phyloP scores from a whole-genome alignment of 2,329 filamentous ascomycete species.

The Zalaria sp. region DNA sequence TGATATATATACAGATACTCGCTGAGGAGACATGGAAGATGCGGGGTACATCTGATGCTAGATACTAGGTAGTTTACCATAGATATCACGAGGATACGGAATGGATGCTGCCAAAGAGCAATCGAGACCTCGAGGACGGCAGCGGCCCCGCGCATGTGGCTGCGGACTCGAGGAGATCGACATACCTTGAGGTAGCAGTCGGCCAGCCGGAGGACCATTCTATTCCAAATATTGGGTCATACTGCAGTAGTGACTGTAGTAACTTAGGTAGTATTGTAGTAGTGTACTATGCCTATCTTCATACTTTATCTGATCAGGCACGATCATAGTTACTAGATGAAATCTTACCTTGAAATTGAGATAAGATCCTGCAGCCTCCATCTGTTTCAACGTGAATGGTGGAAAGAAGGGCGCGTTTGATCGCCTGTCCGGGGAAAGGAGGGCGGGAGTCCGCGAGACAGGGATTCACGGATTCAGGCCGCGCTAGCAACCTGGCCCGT shows the following conservation, averaged over 20 bases:
- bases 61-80: too few relatives aligned
- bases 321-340: too few relatives aligned
- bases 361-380: too few relatives aligned
- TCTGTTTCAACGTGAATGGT: background rate
- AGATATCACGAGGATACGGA: background rate
- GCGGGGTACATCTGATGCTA: background rate
- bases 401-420: background rate
- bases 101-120: background rate
- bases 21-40: background rate
- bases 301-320: too few relatives aligned
- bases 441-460: background rate
- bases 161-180: background rate
- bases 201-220: too few relatives aligned
- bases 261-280: too few relatives aligned
- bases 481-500: background rate
- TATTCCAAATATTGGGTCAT: too few relatives aligned
- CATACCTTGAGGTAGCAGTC: too few relatives aligned
- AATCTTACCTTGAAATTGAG: too few relatives aligned
- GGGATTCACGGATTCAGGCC: background rate
- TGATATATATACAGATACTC: background rate
- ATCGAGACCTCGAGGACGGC: background rate
- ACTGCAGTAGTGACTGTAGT: too few relatives aligned
- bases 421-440: background rate
- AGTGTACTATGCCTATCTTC: too few relatives aligned
- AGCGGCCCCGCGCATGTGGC: background rate